Evolutionary conservation across 306 rosid genomes (phyloP).

Genomic region (Vicia sativa): DNA sequence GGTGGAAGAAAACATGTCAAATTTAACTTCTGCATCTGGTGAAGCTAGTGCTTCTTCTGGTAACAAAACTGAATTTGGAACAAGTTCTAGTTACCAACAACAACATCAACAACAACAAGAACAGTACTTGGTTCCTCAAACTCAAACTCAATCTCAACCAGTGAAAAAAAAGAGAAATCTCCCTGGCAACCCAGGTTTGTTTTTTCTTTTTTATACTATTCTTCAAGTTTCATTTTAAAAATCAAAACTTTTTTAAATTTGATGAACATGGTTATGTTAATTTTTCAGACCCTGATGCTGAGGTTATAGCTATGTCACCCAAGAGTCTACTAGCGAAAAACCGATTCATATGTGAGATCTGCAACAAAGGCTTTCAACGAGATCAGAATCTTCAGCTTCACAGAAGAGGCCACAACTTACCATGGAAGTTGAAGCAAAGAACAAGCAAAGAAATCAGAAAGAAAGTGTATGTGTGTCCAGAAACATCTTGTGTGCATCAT

Average conservation of each 20-base stretch:
- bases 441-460: constrained; percentile 76
- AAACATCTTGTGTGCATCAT: constrained; percentile 80
- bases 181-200: constrained; percentile 95
- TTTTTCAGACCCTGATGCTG: constrained; percentile 88
- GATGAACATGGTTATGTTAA: background rate
- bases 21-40: constrained; percentile 90
- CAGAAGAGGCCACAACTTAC: constrained; percentile 92
- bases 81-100: constrained; percentile 42
- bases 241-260: background rate
- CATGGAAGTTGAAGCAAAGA: constrained; percentile 97
- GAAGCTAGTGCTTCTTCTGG: constrained; percentile 92
- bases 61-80: constrained; percentile 63
- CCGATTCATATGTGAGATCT: constrained; percentile 90
- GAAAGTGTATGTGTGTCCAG: constrained; percentile 96
- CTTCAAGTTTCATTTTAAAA: background rate
- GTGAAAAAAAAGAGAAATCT: constrained; percentile 85
- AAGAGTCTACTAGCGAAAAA: constrained; percentile 81
- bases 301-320: constrained; percentile 87
- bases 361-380: constrained; percentile 90
- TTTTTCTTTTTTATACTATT: background rate
- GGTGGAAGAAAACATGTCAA: constrained; percentile 91
- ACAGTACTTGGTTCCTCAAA: constrained; percentile 49
- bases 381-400: constrained; percentile 98
- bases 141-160: constrained; percentile 48
- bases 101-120: constrained; percentile 34